A percentile compares a stretch with the other conserved stretches of the same genome.
Conservation (phyloP, 176 grass and related monocot genomes). For the Cenchrus americanus region DNA sequence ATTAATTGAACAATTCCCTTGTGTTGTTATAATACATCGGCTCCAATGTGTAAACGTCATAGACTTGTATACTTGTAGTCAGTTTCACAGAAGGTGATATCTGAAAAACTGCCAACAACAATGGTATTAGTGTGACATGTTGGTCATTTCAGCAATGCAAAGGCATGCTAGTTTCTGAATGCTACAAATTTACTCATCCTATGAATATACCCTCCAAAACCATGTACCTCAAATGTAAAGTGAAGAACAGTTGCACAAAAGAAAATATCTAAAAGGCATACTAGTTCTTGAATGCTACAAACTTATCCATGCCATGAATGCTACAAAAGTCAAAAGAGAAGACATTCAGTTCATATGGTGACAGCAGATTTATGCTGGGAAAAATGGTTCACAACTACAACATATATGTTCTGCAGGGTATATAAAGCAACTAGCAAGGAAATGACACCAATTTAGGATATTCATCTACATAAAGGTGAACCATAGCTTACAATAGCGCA, state of each 20-base stretch:
- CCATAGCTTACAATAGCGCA: background rate
- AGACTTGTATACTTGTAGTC: background rate
- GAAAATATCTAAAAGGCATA: constrained; percentile 4
- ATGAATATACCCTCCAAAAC: background rate
- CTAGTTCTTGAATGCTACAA: constrained; percentile 33
- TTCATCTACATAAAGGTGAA: background rate
- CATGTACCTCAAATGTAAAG: background rate
- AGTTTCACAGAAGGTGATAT: background rate
- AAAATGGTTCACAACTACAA: background rate
- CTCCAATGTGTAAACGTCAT: constrained; percentile 29
- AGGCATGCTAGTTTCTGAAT: constrained; percentile 30
- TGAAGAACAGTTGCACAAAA: background rate
- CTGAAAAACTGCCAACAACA: background rate
- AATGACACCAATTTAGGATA: background rate
- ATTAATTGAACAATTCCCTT: constrained; percentile 11
- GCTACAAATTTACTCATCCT: background rate
- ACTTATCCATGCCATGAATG: background rate
- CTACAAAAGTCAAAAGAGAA: background rate
- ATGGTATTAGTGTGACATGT: background rate
- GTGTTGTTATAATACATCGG: background rate
- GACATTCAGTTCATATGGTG: background rate
- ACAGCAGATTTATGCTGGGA: background rate
- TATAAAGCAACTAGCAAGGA: background rate
- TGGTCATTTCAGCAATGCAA: constrained; percentile 21
- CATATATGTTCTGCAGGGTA: background rate